phyloP scores from a whole-genome alignment of 1,284 basidiomycete species.

The Mycena sp. region DNA sequence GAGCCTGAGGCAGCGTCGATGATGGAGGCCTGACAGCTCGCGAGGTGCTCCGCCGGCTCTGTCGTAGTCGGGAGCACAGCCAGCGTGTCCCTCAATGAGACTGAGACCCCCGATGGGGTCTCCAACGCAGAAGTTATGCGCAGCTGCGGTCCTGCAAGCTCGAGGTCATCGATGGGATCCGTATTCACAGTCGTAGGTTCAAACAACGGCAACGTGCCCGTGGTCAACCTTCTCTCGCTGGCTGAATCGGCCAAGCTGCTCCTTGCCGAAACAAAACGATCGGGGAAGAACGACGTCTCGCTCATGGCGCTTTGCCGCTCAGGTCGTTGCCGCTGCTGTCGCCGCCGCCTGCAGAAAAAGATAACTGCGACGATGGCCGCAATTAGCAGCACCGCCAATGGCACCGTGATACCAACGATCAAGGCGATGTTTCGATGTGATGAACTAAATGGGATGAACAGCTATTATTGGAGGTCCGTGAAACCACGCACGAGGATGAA shows the following conservation, averaged over 20 bases:
- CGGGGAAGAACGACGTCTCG: conserved; percentile 6
- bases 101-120: background rate
- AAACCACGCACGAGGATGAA: background rate
- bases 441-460: background rate
- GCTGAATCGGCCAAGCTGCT: background rate
- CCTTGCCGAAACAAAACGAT: background rate
- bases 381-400: conserved; percentile 2
- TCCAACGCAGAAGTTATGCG: background rate
- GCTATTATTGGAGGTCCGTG: background rate
- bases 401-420: background rate
- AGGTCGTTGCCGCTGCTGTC: background rate
- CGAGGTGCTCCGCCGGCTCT: background rate
- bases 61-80: background rate
- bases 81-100: background rate
- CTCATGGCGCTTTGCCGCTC: background rate
- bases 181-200: background rate
- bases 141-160: conserved; percentile 8
- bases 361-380: background rate
- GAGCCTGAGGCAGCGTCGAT: background rate
- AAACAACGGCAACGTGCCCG: background rate
- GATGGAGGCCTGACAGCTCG: conserved; percentile 1
- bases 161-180: background rate
- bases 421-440: background rate
- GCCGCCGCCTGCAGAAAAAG: background rate
- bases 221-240: background rate